Evolutionary conservation across 805 yeast species (phyloP), one percentile per base, ranked within the genome.

Genomic region (Yarrowia deformans): DNA sequence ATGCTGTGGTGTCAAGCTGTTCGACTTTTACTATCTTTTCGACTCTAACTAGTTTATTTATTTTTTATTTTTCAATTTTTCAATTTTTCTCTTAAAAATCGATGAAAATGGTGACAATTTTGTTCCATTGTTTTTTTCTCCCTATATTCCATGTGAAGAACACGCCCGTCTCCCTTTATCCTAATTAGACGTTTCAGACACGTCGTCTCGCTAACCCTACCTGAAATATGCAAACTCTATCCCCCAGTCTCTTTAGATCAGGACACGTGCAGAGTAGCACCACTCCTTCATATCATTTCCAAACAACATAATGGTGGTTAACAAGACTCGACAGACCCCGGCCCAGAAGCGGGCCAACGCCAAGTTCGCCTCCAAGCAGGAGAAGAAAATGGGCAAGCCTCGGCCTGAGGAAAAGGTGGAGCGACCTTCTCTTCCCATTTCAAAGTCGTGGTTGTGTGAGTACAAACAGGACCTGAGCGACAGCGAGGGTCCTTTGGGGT

Each of bases 311-410:
- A 63, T 63, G 68, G 68, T 63, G 3, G 40, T 48, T 5, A 45
- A 60, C 67, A 56, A 49, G 40, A 70, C 70, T 70, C 73, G 74
- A 40, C 97, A 93, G 83, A 90, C 97, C 32, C 93, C 95, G 70
- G 88, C 85, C 75, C 97, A 93, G 81, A 89, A 93, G 80, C 82
- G 85, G 68, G 97, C 97, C n/a, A 93, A 93, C 79, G 85, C 85
- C 75, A 90, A 88, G 77, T 94, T 88, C 78, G 91, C 90, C 74
- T 90, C 88, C 79, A 84, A 83, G 74, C 87, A 88, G 72, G 90
- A 87, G 75, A 84, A 84, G 72, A 88, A 88, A 77, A 88, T 85
- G 82, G 97, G 97, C 69, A 89, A 89, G 81, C 86, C 89, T 60
- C 87, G 85, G 74, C 77, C 80, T 14, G 78, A 73, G 52, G 75